phyloP scores from a whole-genome alignment of 805 yeast species.

The Candida sphagnicola region DNA sequence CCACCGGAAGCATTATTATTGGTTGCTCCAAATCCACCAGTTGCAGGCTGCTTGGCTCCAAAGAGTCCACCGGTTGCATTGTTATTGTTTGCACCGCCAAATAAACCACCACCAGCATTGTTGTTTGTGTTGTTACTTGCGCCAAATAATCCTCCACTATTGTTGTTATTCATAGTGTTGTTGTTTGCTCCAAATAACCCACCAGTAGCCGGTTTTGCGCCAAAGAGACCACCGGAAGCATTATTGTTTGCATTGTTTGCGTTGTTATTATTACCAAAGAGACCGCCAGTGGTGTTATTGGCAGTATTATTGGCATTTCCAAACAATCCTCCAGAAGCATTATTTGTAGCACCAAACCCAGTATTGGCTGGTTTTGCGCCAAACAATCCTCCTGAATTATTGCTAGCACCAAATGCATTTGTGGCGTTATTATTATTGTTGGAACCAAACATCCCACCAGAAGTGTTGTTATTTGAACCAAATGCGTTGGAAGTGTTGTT shows the following conservation, averaged over 20 bases:
- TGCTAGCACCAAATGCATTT: slow-evolving; percentile 15
- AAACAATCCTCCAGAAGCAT: slow-evolving; percentile 20
- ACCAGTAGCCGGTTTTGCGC: slow-evolving; percentile 13
- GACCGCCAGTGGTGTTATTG: slow-evolving; percentile 19
- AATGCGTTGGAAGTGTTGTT: slow-evolving; percentile 18
- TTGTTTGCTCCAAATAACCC: slow-evolving; percentile 22
- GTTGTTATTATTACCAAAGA: slow-evolving; percentile 15
- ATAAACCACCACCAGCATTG: slow-evolving; percentile 21
- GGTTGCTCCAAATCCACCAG: slow-evolving; percentile 3
- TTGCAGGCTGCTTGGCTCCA: slow-evolving; percentile 29
- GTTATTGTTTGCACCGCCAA: slow-evolving; percentile 16
- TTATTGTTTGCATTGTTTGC: slow-evolving; percentile 4
- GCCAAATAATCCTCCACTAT: slow-evolving; percentile 25
- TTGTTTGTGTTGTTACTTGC: slow-evolving; percentile 8
- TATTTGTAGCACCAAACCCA: slow-evolving; percentile 17
- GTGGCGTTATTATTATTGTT: slow-evolving; percentile 11
- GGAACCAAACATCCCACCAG: slow-evolving; percentile 30
- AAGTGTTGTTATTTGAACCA: slow-evolving; percentile 16
- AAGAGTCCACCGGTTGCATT: slow-evolving; percentile 39
- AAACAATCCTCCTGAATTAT: slow-evolving; percentile 9
- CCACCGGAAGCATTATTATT: slow-evolving; percentile 9
- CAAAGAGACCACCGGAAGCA: slow-evolving; percentile 9
- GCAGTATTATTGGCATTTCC: slow-evolving; percentile 11
- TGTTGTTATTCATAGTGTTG: slow-evolving; percentile 6
- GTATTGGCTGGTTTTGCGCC: slow-evolving; percentile 11